Evolutionary conservation across 148 eudicot species (phyloP).

Genomic region (Heliamphora exappendiculata): DNA sequence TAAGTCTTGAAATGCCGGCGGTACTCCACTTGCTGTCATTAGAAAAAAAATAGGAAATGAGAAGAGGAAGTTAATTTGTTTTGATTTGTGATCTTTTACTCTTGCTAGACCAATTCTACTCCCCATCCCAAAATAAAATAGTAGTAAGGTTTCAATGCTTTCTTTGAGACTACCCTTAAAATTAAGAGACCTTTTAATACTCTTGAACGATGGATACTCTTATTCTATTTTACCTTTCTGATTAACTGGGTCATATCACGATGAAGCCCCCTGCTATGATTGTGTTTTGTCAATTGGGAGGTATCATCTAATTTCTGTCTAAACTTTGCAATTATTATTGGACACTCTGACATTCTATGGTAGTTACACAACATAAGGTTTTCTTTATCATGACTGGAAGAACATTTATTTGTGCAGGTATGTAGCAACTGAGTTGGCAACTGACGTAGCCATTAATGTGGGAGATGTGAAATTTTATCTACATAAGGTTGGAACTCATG

Average conservation of each 20-base stretch:
- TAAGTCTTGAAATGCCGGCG: no score
- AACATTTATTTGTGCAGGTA: constrained; percentile 41
- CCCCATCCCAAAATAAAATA: no score
- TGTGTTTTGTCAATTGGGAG: not conserved
- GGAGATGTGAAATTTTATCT: constrained; percentile 78
- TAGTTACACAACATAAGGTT: not conserved
- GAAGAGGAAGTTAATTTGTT: not conserved
- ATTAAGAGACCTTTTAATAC: no score
- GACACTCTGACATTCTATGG: not conserved
- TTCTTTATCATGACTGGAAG: not conserved
- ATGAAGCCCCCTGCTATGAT: not conserved
- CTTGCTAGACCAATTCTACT: no score
- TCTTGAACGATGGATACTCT: no score
- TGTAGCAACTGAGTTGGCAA: constrained; percentile 81
- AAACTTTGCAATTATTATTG: not conserved
- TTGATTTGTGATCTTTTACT: no score
- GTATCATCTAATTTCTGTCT: not conserved
- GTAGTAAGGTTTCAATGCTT: no score
- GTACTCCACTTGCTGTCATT: no score
- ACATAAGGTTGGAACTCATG: constrained; percentile 59
- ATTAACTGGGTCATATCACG: no score
- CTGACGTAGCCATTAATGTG: constrained; percentile 67
- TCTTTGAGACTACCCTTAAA: no score
- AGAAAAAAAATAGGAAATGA: no score
- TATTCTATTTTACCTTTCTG: no score